Conservation (phyloP, 1,284 basidiomycete genomes). For the Neonothopanus nambi region DNA sequence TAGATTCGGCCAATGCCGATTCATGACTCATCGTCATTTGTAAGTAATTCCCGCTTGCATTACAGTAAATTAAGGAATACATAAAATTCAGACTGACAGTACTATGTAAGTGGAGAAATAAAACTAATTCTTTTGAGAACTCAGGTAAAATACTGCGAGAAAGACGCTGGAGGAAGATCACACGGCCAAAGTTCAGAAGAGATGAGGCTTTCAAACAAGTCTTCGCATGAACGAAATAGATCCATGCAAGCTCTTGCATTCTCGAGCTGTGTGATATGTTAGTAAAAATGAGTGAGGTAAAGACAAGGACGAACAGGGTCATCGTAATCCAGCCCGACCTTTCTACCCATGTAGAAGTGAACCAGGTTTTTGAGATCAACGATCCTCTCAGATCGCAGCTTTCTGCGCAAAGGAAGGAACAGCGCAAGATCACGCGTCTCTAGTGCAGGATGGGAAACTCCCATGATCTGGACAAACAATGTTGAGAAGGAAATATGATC, state of each 20-base stretch:
- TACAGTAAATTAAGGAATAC: no score
- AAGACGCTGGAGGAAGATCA: constrained; percentile 42
- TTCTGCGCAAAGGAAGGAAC: constrained; percentile 53
- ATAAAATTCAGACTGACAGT: no score
- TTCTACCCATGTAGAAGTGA: constrained; percentile 50
- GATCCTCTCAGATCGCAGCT: constrained; percentile 39
- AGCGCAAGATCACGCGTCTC: constrained; percentile 58
- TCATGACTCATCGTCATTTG: no score
- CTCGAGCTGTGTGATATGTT: constrained; percentile 33
- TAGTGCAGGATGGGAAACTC: constrained; percentile 51
- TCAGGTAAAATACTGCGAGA: constrained; percentile 36
- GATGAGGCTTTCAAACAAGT: constrained; percentile 50
- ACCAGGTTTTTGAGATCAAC: constrained; percentile 48
- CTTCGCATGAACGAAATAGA: constrained; percentile 52
- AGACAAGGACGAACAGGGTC: constrained; percentile 44
- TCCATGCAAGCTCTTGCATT: constrained; percentile 47
- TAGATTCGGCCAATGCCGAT: no score
- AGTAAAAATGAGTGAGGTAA: neutral
- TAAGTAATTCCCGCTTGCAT: no score
- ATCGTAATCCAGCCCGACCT: constrained; percentile 47
- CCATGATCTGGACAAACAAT: constrained; percentile 41
- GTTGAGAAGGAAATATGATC: neutral
- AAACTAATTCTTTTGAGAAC: neutral
- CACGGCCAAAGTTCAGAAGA: constrained; percentile 55
- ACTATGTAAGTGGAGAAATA: no score